Conservation (phyloP, 192 early-diverging fungal genomes). For the Coemansia sp. region DNA sequence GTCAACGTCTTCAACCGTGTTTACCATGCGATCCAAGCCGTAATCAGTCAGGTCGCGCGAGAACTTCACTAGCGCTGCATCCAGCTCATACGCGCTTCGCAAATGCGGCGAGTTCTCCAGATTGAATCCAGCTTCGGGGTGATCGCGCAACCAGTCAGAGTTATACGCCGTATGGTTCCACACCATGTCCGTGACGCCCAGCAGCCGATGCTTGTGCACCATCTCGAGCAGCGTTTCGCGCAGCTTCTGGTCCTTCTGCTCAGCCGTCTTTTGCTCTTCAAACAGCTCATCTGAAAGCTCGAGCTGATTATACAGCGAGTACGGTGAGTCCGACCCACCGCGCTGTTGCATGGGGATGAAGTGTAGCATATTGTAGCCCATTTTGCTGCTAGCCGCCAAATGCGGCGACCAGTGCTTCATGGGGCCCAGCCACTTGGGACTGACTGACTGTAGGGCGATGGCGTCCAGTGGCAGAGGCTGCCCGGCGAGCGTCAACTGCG, state of each 20-base stretch:
- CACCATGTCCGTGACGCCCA: constrained; percentile 91
- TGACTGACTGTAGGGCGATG: constrained; percentile 86
- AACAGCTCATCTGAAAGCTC: constrained; percentile 89
- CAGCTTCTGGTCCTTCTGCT: constrained; percentile 64
- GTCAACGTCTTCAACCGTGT: constrained; percentile 68
- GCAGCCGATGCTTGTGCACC: constrained; percentile 66
- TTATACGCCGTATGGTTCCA: constrained; percentile 99
- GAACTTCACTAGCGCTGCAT: constrained; percentile 79
- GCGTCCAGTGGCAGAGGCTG: constrained; percentile 80
- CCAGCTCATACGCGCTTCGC: constrained; percentile 88
- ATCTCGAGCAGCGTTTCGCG: constrained; percentile 62
- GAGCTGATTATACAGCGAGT: constrained; percentile 94
- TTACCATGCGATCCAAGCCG: constrained; percentile 58
- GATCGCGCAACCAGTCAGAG: constrained; percentile 90
- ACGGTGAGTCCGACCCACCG: constrained; percentile 95
- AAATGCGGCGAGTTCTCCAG: constrained; percentile 92
- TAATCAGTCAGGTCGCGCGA: constrained; percentile 61
- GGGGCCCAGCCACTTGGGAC: constrained; percentile 95
- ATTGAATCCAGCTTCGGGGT: constrained; percentile 98
- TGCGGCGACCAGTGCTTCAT: constrained; percentile 75
- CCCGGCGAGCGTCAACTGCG: constrained; percentile 65
- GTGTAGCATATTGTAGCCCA: constrained; percentile 98
- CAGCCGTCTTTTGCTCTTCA: constrained; percentile 53
- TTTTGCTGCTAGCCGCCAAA: constrained; percentile 68
- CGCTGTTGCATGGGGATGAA: constrained; percentile 93